Base-by-base conservation (phyloP, 345 rosid genomes). In the Moricandia arvensis region DNA sequence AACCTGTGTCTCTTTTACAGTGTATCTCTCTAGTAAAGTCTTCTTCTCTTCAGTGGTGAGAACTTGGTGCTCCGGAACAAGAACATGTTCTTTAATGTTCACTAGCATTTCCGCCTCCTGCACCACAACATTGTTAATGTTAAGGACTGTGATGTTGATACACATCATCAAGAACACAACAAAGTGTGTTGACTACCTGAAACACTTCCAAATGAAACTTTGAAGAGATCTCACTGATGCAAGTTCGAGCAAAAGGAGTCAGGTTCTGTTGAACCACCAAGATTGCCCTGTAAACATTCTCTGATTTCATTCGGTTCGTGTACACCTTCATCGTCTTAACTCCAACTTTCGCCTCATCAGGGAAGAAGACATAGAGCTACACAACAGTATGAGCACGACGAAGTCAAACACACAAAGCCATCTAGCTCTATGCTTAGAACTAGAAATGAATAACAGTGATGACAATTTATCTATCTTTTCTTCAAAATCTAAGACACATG, bases 241-340 rank as follows among this genome's bases (percentile, higher is more conserved):
- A 88, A 16, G 95, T 85, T 12, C 91, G 80, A 58, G 98, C 98
- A 41, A 91, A 91, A 15, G 97, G 96, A 0, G 97, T 95, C 85
- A 90, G 72, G 65, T 85, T 88, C 72, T 87, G 91, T 69, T 92
- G 97, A 74, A 89, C 96, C n/a, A 88, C 93, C 82, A 95, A 74
- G 26, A 92, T 78, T 9, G 97, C 99, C 55, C 96, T 79, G 82
- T 61, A 88, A 37, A 92, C 93, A 76, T 90, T 89, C 84, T 95
- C 97, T 1, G 85, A 69, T 47, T 89, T 90, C 99, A 90, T 95
- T 73, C 93, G 79, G 76, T 83, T 86, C 5, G 92, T 87, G 82
- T 85, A 95, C 37, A 92, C 85, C 86, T 89, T 88, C 93, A 92
- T 92, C 21, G 90, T 89, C 85, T 90, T 92, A 34, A 90, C 90